These are phyloP conservation scores for Fomes fomentarius DNA, from an alignment of 1,284 basidiomycete species.

Conservation along the genomic window DNA sequence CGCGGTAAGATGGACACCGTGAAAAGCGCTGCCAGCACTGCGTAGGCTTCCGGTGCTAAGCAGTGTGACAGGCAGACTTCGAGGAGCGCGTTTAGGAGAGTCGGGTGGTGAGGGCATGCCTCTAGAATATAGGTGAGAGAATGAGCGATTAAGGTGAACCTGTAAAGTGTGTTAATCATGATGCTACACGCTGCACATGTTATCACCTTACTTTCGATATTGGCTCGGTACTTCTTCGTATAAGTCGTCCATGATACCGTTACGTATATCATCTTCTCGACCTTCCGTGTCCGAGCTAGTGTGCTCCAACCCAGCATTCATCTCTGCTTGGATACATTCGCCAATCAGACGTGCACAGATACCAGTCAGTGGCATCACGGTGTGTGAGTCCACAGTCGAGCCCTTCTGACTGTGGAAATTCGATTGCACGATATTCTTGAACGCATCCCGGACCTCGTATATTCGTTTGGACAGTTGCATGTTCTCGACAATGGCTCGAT, in stretches of 20 bases:
- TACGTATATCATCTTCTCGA: constrained; percentile 32
- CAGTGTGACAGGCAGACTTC: constrained; percentile 46
- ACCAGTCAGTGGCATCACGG: constrained; percentile 41
- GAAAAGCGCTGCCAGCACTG: constrained; percentile 43
- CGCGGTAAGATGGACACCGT: constrained; percentile 34
- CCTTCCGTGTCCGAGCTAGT: constrained; percentile 29
- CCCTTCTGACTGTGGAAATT: background rate
- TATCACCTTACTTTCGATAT: constrained; percentile 47
- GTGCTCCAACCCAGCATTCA: constrained; percentile 28
- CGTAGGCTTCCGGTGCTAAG: constrained; percentile 46
- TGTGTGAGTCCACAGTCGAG: background rate
- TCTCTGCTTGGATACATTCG: constrained; percentile 43
- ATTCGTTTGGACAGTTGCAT: constrained; percentile 51
- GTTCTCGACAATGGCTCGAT: constrained; percentile 38
- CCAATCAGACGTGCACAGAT: constrained; percentile 55
- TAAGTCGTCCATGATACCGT: constrained; percentile 42
- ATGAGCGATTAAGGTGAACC: constrained; percentile 53
- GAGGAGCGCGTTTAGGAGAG: constrained; percentile 50
- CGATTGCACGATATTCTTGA: constrained; percentile 49
- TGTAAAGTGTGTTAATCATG: constrained; percentile 24
- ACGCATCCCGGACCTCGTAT: constrained; percentile 55
- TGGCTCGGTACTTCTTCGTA: constrained; percentile 53
- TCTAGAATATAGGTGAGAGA: constrained; percentile 50
- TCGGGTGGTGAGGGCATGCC: constrained; percentile 47
- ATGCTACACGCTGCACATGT: background rate